Conservation (phyloP, 2,329 filamentous ascomycete species). For the Neonectria faginata region DNA sequence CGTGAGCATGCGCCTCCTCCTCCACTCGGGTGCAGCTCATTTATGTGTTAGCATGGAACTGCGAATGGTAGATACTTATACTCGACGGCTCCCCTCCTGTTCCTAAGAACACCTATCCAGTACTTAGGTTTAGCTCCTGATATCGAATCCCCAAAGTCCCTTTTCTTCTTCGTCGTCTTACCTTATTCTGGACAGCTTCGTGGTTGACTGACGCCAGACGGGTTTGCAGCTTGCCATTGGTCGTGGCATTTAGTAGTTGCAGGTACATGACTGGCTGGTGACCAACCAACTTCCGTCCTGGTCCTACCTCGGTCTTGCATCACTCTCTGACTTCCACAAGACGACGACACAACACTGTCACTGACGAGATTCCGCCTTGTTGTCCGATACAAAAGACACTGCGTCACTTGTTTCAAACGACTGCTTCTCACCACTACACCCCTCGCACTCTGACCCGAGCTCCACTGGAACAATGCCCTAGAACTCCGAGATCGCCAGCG, state of each 20-base stretch:
- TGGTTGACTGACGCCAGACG: not conserved
- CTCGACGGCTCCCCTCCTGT: constrained; percentile 9
- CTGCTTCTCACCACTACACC: not conserved
- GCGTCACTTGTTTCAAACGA: not conserved
- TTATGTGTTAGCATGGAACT: constrained; percentile 13
- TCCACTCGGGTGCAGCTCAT: constrained; percentile 10
- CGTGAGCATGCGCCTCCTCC: constrained; percentile 14
- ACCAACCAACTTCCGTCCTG: not conserved
- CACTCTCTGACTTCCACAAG: constrained; percentile 4
- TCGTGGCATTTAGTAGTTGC: not conserved
- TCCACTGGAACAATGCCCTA: constrained; percentile 10
- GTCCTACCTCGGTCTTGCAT: not conserved
- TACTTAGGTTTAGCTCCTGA: not conserved
- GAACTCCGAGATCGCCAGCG: constrained; percentile 3
- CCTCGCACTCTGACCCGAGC: not conserved
- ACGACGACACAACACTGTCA: constrained; percentile 1
- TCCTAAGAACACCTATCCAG: not conserved
- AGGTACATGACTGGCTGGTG: not conserved
- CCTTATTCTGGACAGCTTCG: not conserved
- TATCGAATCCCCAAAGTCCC: not conserved
- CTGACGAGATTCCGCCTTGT: not conserved
- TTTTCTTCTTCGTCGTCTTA: not conserved
- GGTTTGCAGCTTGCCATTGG: constrained; percentile 12
- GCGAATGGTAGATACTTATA: constrained; percentile 17
- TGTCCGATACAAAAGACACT: not conserved